phyloP scores from a whole-genome alignment of 768 basidiomycete species.

The Boletus eberwhitei region DNA sequence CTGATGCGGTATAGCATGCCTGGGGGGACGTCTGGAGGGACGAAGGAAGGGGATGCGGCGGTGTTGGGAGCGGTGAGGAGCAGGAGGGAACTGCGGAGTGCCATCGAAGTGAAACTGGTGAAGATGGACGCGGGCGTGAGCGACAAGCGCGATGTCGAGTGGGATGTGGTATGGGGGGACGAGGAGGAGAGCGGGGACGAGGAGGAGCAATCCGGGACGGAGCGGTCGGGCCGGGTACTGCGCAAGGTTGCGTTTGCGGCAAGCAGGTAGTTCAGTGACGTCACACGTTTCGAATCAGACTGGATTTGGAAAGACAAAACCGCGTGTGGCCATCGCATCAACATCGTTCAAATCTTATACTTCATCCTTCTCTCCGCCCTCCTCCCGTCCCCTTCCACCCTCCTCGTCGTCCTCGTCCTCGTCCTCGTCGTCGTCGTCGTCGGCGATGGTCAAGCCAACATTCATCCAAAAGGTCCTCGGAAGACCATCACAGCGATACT shows the following conservation, averaged over 20 bases:
- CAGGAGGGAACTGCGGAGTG: conserved; percentile 67
- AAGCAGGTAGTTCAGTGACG: conserved; percentile 13
- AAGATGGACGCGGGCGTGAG: conserved; percentile 40
- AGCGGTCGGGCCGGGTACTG: conserved; percentile 36
- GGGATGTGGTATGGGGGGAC: conserved; percentile 37
- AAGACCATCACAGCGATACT: conserved; percentile 62
- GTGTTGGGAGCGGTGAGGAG: conserved; percentile 48
- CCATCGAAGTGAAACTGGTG: conserved; percentile 51
- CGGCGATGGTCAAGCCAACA: conserved; percentile 52
- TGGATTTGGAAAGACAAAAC: conserved; percentile 20
- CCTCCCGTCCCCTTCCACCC: background rate
- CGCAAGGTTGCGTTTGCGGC: conserved; percentile 48
- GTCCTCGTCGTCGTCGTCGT: conserved; percentile 2
- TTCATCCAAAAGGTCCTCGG: conserved; percentile 60
- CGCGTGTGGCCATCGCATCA: conserved; percentile 12
- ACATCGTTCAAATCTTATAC: conserved; percentile 1
- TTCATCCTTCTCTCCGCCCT: background rate
- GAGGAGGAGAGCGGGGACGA: conserved; percentile 39
- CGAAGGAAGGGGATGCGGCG: conserved; percentile 40
- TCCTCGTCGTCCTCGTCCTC: background rate
- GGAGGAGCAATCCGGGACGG: conserved; percentile 18
- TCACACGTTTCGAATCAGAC: conserved; percentile 21
- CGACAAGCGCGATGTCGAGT: conserved; percentile 42
- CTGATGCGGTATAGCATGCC: conserved; percentile 72
- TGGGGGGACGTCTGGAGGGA: conserved; percentile 21